These are phyloP conservation scores for Pestalotiopsis sp. DNA, from an alignment of 2,329 filamentous ascomycete species.

Conservation along the genomic window DNA sequence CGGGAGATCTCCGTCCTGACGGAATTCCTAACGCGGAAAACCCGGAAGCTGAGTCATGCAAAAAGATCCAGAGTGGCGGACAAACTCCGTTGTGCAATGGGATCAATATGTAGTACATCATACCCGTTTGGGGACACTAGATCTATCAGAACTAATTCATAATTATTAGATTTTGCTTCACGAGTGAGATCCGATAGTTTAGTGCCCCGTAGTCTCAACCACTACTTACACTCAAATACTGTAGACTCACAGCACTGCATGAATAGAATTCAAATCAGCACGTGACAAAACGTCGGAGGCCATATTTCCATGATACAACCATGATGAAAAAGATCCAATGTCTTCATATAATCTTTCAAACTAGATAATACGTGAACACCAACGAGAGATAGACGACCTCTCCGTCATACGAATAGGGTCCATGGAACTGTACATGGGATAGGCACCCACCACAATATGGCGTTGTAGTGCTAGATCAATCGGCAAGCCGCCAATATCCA, in stretches of 20 bases:
- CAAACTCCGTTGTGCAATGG: neutral
- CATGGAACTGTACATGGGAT: no score
- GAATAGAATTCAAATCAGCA: neutral
- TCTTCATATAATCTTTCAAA: no score
- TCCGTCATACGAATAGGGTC: no score
- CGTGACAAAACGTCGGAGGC: neutral
- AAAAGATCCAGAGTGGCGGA: neutral
- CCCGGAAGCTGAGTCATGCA: neutral
- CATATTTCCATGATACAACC: neutral
- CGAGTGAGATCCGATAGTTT: neutral
- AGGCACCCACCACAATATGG: no score
- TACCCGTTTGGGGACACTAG: neutral
- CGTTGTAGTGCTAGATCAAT: neutral
- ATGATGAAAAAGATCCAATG: neutral
- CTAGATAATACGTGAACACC: no score
- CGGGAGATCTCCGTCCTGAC: no score
- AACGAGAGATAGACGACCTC: no score
- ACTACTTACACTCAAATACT: neutral
- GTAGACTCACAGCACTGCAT: neutral
- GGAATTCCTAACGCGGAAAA: no score
- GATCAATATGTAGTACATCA: neutral
- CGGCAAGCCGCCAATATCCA: neutral
- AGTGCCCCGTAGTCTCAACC: neutral
- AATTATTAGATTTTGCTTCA: neutral
- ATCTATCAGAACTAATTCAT: neutral